phyloP scores from a whole-genome alignment of 805 yeast species.

The Kazachstania taianensis region DNA sequence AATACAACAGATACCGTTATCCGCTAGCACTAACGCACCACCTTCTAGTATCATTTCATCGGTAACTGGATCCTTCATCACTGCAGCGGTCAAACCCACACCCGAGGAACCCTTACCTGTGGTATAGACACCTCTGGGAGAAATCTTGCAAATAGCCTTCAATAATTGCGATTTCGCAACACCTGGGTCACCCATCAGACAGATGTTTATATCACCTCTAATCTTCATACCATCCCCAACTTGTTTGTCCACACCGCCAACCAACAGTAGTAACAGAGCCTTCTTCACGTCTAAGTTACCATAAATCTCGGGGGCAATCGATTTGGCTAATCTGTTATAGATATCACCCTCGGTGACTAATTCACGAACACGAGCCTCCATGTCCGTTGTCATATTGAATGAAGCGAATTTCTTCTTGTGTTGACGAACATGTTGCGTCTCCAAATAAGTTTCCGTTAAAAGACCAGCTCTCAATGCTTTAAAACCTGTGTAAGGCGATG shows the following conservation, averaged over 20 bases:
- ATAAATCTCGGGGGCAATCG: constrained; percentile 95
- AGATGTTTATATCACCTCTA: constrained; percentile 92
- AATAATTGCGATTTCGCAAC: constrained; percentile 96
- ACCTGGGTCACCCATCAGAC: constrained; percentile 99
- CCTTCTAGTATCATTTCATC: constrained; percentile 98
- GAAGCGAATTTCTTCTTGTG: constrained; percentile 81
- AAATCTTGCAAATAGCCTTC: constrained; percentile 81
- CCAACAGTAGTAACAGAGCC: constrained; percentile 69
- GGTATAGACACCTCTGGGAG: constrained; percentile 94
- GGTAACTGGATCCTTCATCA: constrained; percentile 97
- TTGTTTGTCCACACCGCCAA: constrained; percentile 92
- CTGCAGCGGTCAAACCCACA: constrained; percentile 97
- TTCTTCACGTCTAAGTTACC: constrained; percentile 93
- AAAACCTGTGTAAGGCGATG: constrained; percentile 93
- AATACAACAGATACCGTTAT: constrained; percentile 95
- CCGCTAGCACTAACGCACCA: constrained; percentile 94
- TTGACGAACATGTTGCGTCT: constrained; percentile 75
- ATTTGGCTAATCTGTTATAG: constrained; percentile 69
- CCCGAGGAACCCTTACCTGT: constrained; percentile 99
- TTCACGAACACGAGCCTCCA: constrained; percentile 43
- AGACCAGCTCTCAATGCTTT: constrained; percentile 87
- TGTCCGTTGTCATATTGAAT: constrained; percentile 46
- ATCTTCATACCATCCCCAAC: constrained; percentile 95
- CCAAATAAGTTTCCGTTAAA: constrained; percentile 85
- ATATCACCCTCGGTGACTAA: constrained; percentile 56